Percentiles rank a stretch among this genome's conserved stretches.
Evolutionary conservation across 2,329 filamentous ascomycete genomes (phyloP).

Genomic region (Stemphylium vesicarium): DNA sequence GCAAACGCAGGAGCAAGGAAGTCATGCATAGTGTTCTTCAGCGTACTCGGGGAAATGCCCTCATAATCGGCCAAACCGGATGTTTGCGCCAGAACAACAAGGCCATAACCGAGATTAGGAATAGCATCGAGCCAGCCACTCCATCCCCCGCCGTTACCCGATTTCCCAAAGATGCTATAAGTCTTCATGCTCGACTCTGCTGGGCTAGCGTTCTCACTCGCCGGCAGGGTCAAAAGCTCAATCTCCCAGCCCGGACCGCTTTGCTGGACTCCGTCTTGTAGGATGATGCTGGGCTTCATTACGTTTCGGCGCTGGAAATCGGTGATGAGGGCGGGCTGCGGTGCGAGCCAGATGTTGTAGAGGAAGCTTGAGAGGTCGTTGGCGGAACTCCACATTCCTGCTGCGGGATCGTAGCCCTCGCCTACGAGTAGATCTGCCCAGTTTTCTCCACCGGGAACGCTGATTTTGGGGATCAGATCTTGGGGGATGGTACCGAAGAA

Average conservation of each 20-base stretch:
- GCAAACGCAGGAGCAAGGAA: constrained; percentile 37
- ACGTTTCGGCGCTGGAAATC: constrained; percentile 31
- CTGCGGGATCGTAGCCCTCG: constrained; percentile 40
- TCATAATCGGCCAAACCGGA: constrained; percentile 22
- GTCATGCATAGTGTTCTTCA: constrained; percentile 28
- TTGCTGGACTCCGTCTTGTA: constrained; percentile 37
- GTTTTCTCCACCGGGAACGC: constrained; percentile 34
- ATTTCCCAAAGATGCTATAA: constrained; percentile 40
- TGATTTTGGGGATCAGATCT: constrained; percentile 22
- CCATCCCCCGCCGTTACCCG: constrained; percentile 43
- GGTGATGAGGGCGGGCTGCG: constrained; percentile 31
- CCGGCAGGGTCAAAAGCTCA: constrained; percentile 19
- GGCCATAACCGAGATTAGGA: constrained; percentile 40
- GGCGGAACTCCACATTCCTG: constrained; percentile 42
- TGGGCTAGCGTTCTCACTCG: constrained; percentile 12
- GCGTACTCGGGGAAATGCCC: constrained; percentile 21
- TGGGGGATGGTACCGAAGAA: constrained; percentile 34
- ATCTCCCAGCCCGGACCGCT: constrained; percentile 43
- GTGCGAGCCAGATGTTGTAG: constrained; percentile 33
- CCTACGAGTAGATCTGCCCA: constrained; percentile 38
- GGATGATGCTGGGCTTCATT: constrained; percentile 27
- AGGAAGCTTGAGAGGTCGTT: constrained; percentile 39
- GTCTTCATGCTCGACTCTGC: constrained; percentile 19
- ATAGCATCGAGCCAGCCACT: constrained; percentile 40
- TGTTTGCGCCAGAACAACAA: constrained; percentile 31